phyloP scores from a whole-genome alignment of 768 basidiomycete genomes.

The Lactarius hengduanensis region DNA sequence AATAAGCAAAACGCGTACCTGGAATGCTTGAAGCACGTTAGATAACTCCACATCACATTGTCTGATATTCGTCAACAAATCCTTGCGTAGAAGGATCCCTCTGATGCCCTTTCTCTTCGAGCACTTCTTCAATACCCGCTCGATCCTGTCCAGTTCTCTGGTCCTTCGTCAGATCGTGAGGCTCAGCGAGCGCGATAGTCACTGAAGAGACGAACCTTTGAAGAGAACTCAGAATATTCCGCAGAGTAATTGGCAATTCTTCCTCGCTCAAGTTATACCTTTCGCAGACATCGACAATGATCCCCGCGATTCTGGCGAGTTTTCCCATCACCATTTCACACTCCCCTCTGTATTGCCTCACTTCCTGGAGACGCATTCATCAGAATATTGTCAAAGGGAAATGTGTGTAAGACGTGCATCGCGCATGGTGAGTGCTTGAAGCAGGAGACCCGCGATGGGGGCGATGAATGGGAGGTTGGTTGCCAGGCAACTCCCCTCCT shows the following conservation, averaged over 20 bases:
- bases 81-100: background rate
- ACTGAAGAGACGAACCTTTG: background rate
- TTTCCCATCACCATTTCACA: background rate
- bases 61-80: background rate
- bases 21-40: background rate
- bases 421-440: too few species aligned
- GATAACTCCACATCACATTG: background rate
- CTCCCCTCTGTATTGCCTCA: background rate
- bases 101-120: background rate
- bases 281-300: background rate
- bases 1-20: background rate
- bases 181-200: background rate
- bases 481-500: too few species aligned
- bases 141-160: background rate
- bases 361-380: background rate
- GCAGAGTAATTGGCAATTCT: background rate
- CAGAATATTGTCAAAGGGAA: background rate
- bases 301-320: background rate
- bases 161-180: background rate
- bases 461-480: too few species aligned
- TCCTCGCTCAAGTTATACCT: background rate
- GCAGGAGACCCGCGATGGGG: too few species aligned
- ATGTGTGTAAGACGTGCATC: too few species aligned
- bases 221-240: background rate
- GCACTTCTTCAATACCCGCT: background rate